These are phyloP conservation scores for Rhodotorula sp. DNA, from an alignment of 1,284 basidiomycete genomes.

Conservation along the genomic window DNA sequence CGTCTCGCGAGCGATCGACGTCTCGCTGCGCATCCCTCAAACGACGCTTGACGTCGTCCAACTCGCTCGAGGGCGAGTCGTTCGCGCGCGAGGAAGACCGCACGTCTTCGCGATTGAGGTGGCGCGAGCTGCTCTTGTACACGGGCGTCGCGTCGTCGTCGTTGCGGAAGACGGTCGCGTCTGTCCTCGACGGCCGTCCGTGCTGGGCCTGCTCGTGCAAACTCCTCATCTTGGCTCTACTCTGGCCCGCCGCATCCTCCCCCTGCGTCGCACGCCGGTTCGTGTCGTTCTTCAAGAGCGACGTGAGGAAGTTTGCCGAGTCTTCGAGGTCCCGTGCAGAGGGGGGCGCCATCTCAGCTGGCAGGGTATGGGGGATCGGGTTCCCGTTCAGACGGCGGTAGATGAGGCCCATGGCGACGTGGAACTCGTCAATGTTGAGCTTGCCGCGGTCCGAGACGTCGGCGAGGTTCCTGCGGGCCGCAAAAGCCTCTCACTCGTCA, in stretches of 20 bases:
- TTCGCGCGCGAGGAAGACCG: slow-evolving; percentile 55
- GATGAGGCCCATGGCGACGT: slow-evolving; percentile 97
- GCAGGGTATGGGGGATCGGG: slow-evolving; percentile 79
- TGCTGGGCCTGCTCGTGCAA: slow-evolving; percentile 46
- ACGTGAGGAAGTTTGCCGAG: slow-evolving; percentile 87
- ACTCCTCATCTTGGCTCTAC: slow-evolving; percentile 36
- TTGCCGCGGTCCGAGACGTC: slow-evolving; percentile 89
- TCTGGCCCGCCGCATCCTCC: slow-evolving; percentile 24
- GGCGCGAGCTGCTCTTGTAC: slow-evolving; percentile 83
- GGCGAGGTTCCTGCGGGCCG: slow-evolving; percentile 68
- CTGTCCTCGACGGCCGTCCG: slow-evolving; percentile 58
- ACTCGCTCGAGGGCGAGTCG: slow-evolving; percentile 64
- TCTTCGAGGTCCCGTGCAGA: slow-evolving; percentile 86
- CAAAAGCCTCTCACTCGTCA: neutral
- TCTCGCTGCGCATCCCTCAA: slow-evolving; percentile 76
- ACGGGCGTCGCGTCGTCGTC: slow-evolving; percentile 60
- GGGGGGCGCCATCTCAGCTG: slow-evolving; percentile 85
- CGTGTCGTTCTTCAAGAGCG: slow-evolving; percentile 84
- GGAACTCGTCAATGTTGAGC: slow-evolving; percentile 93
- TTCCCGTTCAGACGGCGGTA: slow-evolving; percentile 93
- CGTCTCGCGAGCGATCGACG: slow-evolving; percentile 70
- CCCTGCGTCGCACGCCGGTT: slow-evolving; percentile 55
- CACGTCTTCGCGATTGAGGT: slow-evolving; percentile 83
- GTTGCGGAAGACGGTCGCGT: slow-evolving; percentile 93
- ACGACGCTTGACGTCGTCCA: slow-evolving; percentile 82